Evolutionary conservation across 2,329 filamentous ascomycete species (phyloP), one percentile per base, ranked within the genome.

Genomic region (Fusarium sp.): DNA sequence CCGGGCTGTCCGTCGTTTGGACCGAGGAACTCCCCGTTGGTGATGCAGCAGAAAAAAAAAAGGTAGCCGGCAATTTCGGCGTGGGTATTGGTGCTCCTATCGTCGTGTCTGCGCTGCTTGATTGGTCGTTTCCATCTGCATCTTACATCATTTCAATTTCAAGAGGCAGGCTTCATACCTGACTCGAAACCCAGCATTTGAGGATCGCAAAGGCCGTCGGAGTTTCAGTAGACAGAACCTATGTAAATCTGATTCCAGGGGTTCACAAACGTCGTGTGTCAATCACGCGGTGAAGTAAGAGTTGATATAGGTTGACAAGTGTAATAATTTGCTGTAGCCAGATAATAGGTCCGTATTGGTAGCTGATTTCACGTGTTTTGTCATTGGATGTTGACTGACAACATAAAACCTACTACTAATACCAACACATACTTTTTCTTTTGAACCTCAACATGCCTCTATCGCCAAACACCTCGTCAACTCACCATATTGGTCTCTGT

Each of bases 71-170:
- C 35, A 66, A 47, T 40, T 62, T 61, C 35, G 40, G 38, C 25
- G 63, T 66, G 57, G 57, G 37, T 40, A 64, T 56, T 25, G 47
- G 61, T 47, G 25, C 38, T 61, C 63, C 35, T n/a, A 25, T 35
- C 20, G 40, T 47, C 12, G 14, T 37, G 30, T 57, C 50, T 59
- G 11, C 22, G 20, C 30, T 22, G n/a, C 47, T 54, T 32, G 17
- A 33, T 56, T 45, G 47, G 52, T 35, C 30, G 20, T 45, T 32
- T 37, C 12, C n/a, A 59, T 35, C 10, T 14, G 47, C n/a, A 35
- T 32, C 57, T 63, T 62, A 66, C 37, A 40, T 69, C 68, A 68
- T 68, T 43, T 70, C 58, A 74, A 64, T 61, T 52, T 45, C 25
- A 33, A 52, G 15, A 35, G 22, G 15, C 27, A 70, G 22, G 35